Evolutionary conservation across 371 early-diverging fungal species (phyloP).

Genomic region (Lichtheimia hyalospora): DNA sequence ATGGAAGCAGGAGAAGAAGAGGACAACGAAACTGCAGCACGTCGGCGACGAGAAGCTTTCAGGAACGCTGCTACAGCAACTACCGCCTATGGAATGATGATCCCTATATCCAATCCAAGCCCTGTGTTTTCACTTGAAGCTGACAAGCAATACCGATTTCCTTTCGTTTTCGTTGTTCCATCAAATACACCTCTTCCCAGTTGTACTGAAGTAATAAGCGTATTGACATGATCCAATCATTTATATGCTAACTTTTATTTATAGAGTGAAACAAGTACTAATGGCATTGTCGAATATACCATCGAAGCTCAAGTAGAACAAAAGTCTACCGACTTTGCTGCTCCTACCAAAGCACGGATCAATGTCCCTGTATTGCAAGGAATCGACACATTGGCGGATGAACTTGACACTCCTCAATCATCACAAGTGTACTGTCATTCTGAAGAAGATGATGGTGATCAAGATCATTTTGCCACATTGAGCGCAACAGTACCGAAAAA

Average conservation of each 20-base stretch:
- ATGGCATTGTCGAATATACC: constrained; percentile 18
- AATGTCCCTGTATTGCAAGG: constrained; percentile 14
- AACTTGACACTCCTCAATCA: constrained; percentile 9
- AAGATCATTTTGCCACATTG: background rate
- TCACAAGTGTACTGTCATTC: background rate
- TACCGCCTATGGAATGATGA: background rate
- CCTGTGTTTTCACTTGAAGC: constrained; percentile 10
- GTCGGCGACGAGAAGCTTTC: background rate
- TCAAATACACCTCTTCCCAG: constrained; percentile 23
- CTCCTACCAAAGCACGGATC: constrained; percentile 4
- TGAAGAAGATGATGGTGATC: background rate
- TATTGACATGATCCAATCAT: too few relatives aligned
- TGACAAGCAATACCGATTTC: constrained; percentile 16
- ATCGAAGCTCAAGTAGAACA: constrained; percentile 17
- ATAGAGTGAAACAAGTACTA: constrained; percentile 15
- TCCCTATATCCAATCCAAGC: background rate
- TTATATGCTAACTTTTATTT: background rate
- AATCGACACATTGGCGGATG: constrained; percentile 3
- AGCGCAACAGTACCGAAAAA: background rate
- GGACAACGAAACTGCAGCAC: background rate
- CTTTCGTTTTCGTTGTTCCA: constrained; percentile 20
- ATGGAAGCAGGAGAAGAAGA: background rate
- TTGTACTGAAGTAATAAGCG: constrained; percentile 25
- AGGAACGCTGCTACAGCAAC: background rate
- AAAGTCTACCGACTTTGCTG: constrained; percentile 8